Conservation (phyloP, 495 filamentous ascomycete genomes). For the Antarctomyces pellizariae region DNA sequence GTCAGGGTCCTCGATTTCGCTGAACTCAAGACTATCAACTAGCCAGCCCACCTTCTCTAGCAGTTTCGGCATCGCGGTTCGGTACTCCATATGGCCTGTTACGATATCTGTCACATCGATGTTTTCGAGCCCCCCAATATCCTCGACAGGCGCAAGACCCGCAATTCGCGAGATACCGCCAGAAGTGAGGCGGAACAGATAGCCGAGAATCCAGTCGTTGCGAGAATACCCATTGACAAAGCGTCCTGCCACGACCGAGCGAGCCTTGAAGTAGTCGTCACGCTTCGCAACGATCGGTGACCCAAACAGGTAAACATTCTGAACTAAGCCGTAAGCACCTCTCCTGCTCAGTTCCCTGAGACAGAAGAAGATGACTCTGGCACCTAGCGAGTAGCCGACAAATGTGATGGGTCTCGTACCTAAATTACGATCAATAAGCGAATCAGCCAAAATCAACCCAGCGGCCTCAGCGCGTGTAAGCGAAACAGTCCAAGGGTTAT, state of each 20-base stretch:
- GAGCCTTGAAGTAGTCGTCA: constrained; percentile 68
- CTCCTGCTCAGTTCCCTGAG: constrained; percentile 66
- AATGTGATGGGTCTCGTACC: constrained; percentile 81
- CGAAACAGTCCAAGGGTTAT: constrained; percentile 95
- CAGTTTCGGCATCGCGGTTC: constrained; percentile 69
- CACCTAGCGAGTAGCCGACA: constrained; percentile 88
- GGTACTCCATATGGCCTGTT: constrained; percentile 91
- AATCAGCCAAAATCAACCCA: constrained; percentile 89
- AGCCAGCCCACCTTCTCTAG: constrained; percentile 71
- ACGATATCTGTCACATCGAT: constrained; percentile 70
- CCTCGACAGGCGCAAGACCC: constrained; percentile 62
- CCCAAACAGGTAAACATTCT: constrained; percentile 91
- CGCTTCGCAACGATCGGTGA: constrained; percentile 77
- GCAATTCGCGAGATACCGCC: constrained; percentile 82
- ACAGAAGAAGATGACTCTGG: constrained; percentile 81
- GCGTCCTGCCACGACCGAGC: constrained; percentile 62
- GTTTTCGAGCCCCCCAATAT: constrained; percentile 67
- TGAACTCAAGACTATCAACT: constrained; percentile 80
- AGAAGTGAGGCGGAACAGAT: constrained; percentile 83
- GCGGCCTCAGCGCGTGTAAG: constrained; percentile 69
- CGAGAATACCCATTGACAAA: constrained; percentile 89
- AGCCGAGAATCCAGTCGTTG: constrained; percentile 96
- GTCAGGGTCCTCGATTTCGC: constrained; percentile 92
- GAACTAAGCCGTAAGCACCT: constrained; percentile 77
- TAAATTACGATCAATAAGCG: constrained; percentile 74